phyloP scores from a whole-genome alignment of 345 rosid genomes.

The Melaleuca quinquenervia region DNA sequence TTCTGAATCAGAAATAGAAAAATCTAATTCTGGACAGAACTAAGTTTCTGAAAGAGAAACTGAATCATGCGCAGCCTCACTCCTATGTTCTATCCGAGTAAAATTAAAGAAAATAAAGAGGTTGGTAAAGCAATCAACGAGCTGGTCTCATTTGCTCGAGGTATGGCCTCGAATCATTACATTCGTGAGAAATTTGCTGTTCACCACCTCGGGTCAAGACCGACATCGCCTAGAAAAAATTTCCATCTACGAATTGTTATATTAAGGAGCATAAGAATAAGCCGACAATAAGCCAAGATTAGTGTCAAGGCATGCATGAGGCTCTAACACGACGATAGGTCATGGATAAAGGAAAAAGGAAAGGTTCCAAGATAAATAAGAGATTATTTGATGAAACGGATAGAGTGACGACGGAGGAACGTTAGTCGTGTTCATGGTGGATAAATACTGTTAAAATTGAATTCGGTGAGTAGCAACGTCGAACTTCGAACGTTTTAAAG shows the following conservation, averaged over 20 bases:
- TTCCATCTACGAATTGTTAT: not conserved
- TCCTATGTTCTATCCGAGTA: no score
- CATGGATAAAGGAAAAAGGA: not conserved
- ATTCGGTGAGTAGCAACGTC: not conserved
- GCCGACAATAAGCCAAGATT: not conserved
- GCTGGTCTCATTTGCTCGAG: not conserved
- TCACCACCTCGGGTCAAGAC: not conserved
- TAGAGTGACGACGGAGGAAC: accelerated
- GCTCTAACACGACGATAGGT: accelerated
- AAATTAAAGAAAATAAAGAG: not conserved
- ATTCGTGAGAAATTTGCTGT: not conserved
- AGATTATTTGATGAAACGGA: not conserved
- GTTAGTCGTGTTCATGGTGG: accelerated
- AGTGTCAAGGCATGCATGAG: not conserved
- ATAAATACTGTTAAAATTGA: not conserved
- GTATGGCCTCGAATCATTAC: not conserved
- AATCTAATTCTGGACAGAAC: no score
- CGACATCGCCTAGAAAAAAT: not conserved
- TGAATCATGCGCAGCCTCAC: no score
- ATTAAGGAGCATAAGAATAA: not conserved
- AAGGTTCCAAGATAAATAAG: not conserved
- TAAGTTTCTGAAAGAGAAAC: no score
- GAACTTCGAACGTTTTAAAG: not conserved
- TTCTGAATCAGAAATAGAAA: no score
- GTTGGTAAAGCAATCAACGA: not conserved